Percentiles rank a stretch among this genome's conserved stretches.
These are phyloP conservation scores for Xylaria intraflava DNA, from an alignment of 495 filamentous ascomycete species.

Conservation along the genomic window DNA sequence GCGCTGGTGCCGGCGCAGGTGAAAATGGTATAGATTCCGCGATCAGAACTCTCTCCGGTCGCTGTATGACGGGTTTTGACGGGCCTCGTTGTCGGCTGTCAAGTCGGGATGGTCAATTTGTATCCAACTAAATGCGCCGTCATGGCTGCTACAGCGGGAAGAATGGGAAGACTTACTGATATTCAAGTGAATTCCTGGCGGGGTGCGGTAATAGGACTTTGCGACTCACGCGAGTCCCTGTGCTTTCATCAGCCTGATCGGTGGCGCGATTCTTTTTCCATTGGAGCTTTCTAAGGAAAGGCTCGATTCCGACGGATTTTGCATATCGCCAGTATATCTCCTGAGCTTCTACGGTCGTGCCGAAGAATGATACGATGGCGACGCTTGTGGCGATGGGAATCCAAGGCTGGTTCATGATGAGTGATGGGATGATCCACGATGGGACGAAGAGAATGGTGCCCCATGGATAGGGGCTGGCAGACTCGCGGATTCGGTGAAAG, in stretches of 20 bases:
- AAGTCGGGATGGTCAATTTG: neutral
- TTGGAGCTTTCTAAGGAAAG: constrained; percentile 36
- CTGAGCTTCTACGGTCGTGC: constrained; percentile 68
- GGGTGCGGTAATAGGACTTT: neutral
- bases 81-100: neutral
- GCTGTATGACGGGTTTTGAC: neutral
- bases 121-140: neutral
- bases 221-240: neutral
- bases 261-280: constrained; percentile 17
- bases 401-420: constrained; percentile 59
- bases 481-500: constrained; percentile 31
- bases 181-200: neutral
- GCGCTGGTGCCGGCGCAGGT: neutral
- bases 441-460: constrained; percentile 55
- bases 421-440: constrained; percentile 36
- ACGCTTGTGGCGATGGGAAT: constrained; percentile 54
- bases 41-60: neutral
- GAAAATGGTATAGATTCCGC: neutral
- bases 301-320: constrained; percentile 44
- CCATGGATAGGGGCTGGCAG: constrained; percentile 42
- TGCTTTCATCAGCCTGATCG: neutral
- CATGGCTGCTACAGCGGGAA: neutral
- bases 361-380: constrained; percentile 71
- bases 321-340: constrained; percentile 60
- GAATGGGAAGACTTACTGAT: neutral